Percentiles rank a stretch among this genome's conserved stretches.
Conservation (phyloP, 768 basidiomycete genomes). For the Lentinula sp. region DNA sequence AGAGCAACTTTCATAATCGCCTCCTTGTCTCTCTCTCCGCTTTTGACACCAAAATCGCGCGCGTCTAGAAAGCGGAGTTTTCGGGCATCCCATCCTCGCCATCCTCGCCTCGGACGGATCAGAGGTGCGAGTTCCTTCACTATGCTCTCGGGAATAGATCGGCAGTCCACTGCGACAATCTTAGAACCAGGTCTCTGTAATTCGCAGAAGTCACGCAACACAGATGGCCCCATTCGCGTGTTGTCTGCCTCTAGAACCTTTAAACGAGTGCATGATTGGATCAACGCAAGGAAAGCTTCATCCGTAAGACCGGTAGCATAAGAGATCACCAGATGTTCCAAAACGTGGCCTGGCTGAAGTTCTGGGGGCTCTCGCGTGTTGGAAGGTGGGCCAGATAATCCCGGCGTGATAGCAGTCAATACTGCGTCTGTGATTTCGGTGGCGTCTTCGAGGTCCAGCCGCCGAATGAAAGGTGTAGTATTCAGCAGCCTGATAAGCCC, state of each 20-base stretch:
- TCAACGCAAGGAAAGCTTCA: slow-evolving; percentile 55
- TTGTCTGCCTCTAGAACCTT: slow-evolving; percentile 72
- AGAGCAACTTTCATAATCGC: slow-evolving; percentile 14
- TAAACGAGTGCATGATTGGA: slow-evolving; percentile 57
- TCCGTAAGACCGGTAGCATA: slow-evolving; percentile 60
- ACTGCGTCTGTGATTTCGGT: slow-evolving; percentile 66
- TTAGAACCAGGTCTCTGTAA: slow-evolving; percentile 47
- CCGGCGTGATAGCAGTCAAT: slow-evolving; percentile 58
- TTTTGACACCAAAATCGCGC: slow-evolving; percentile 51
- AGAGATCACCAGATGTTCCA: slow-evolving; percentile 72
- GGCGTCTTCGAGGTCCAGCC: slow-evolving; percentile 85
- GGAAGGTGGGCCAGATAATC: background rate
- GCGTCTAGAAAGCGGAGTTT: slow-evolving; percentile 67
- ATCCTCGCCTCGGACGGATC: slow-evolving; percentile 67
- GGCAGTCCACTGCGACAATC: slow-evolving; percentile 72
- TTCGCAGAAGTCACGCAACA: slow-evolving; percentile 64
- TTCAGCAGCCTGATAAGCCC: slow-evolving; percentile 69
- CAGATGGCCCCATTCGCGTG: slow-evolving; percentile 58
- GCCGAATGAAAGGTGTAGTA: slow-evolving; percentile 65
- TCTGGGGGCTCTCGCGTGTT: background rate
- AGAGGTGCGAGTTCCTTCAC: slow-evolving; percentile 53
- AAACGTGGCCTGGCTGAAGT: slow-evolving; percentile 48
- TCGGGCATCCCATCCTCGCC: slow-evolving; percentile 69
- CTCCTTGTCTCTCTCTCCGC: slow-evolving; percentile 59
- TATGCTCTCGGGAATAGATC: slow-evolving; percentile 52